Conservation (phyloP, 2,329 filamentous ascomycete genomes). For the Fusarium sp. region DNA sequence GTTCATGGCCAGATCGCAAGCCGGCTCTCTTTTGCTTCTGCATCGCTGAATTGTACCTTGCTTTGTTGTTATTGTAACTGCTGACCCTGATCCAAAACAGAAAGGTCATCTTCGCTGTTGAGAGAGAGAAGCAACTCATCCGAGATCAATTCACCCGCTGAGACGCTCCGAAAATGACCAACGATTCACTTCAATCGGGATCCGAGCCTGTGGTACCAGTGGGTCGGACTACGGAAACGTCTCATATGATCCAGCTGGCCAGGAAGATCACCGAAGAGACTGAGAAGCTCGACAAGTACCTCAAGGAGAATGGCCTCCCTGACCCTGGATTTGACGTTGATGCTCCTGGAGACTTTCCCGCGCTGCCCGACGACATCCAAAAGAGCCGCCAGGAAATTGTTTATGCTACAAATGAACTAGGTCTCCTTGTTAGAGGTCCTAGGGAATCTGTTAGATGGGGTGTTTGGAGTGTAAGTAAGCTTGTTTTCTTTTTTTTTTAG, state of each 20-base stretch:
- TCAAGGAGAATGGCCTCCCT: constrained; percentile 55
- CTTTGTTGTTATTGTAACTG: background rate
- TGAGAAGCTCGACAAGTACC: constrained; percentile 60
- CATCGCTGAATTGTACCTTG: background rate
- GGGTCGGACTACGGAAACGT: constrained; percentile 39
- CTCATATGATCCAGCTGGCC: constrained; percentile 59
- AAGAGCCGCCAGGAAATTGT: constrained; percentile 60
- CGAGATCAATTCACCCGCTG: background rate
- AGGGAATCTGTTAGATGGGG: constrained; percentile 64
- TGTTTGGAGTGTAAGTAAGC: constrained; percentile 60
- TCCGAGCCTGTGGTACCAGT: constrained; percentile 5
- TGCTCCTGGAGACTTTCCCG: constrained; percentile 59
- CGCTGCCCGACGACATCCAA: constrained; percentile 59
- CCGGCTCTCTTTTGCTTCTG: background rate
- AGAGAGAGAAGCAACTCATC: background rate
- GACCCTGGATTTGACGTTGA: constrained; percentile 60
- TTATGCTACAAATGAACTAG: constrained; percentile 61
- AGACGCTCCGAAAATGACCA: background rate
- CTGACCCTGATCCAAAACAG: background rate
- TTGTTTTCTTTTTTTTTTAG: background rate
- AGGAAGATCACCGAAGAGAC: constrained; percentile 61
- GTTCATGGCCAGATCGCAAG: background rate
- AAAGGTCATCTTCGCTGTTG: background rate
- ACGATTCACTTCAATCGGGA: background rate
- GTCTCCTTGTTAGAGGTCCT: constrained; percentile 61